A percentile compares a stretch with the other conserved stretches of the same genome.
Evolutionary conservation across 441 rosid genomes (phyloP).

Genomic region (Syzygium syzygioides): DNA sequence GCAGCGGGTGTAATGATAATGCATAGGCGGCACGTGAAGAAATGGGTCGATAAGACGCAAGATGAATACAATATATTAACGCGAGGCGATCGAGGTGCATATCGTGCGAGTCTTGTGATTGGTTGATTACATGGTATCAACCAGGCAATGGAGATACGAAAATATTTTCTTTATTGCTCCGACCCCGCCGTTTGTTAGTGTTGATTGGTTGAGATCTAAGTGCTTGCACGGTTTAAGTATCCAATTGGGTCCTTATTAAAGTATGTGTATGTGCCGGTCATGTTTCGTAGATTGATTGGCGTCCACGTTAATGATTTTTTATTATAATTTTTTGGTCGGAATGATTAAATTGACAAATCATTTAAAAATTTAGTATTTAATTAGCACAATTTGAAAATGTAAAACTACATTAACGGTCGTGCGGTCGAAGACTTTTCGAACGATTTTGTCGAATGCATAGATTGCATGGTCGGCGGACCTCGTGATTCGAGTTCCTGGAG

Average conservation of each 20-base stretch:
- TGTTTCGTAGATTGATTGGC: rapidly evolving
- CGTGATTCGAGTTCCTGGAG: background rate
- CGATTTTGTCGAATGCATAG: too few relatives aligned
- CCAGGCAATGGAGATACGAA: background rate
- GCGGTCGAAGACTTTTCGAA: too few relatives aligned
- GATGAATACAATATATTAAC: background rate
- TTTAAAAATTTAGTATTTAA: too few relatives aligned
- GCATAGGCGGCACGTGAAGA: background rate
- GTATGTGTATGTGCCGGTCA: background rate
- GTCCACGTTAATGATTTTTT: too few relatives aligned
- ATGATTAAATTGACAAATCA: too few relatives aligned
- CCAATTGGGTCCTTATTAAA: too few relatives aligned
- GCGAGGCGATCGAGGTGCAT: background rate
- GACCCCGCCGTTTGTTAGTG: background rate
- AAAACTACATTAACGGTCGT: too few relatives aligned
- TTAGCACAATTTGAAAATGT: too few relatives aligned
- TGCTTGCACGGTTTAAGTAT: too few relatives aligned
- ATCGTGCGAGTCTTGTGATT: background rate
- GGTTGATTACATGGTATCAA: background rate
- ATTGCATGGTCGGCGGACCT: background rate
- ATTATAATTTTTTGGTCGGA: too few relatives aligned
- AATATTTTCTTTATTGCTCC: background rate
- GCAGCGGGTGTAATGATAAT: rapidly evolving
- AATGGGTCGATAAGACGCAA: background rate
- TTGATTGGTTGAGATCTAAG: background rate